Conservation (phyloP, 768 basidiomycete species). For the Leccinum rimulosum region DNA sequence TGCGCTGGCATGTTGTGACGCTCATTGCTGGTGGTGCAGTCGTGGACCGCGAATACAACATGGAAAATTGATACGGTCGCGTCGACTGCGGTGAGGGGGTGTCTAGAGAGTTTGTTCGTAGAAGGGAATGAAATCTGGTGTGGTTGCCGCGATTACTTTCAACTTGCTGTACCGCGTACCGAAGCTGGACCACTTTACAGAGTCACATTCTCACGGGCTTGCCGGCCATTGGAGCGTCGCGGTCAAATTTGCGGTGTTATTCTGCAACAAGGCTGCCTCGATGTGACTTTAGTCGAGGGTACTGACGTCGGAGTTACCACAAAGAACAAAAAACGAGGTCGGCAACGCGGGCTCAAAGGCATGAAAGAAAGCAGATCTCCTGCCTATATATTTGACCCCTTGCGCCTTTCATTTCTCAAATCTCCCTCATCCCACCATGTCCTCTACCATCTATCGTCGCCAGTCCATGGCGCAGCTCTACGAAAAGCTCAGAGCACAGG, state of each 20-base stretch:
- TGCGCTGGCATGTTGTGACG: background rate
- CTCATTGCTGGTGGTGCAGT: conserved; percentile 34
- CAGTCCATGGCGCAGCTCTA: conserved; percentile 37
- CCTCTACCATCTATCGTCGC: conserved; percentile 34
- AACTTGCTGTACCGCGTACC: conserved; percentile 8
- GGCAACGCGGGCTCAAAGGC: conserved; percentile 37
- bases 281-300: conserved; percentile 36
- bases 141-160: conserved; percentile 7
- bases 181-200: conserved; percentile 18
- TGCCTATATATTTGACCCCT: conserved; percentile 29
- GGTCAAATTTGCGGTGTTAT: conserved; percentile 16
- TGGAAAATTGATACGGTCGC: conserved; percentile 72
- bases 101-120: conserved; percentile 7
- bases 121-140: conserved; percentile 8
- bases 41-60: conserved; percentile 75
- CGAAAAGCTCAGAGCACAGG: conserved; percentile 34
- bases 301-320: conserved; percentile 36
- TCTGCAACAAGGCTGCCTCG: conserved; percentile 36
- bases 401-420: conserved; percentile 19
- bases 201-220: conserved; percentile 32
- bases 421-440: conserved; percentile 20
- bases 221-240: conserved; percentile 17
- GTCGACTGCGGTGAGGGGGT: conserved; percentile 36
- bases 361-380: conserved; percentile 36
- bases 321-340: conserved; percentile 42